Evolutionary conservation across 2,329 filamentous ascomycete species (phyloP).

Genomic region (Botrytis fabae): DNA sequence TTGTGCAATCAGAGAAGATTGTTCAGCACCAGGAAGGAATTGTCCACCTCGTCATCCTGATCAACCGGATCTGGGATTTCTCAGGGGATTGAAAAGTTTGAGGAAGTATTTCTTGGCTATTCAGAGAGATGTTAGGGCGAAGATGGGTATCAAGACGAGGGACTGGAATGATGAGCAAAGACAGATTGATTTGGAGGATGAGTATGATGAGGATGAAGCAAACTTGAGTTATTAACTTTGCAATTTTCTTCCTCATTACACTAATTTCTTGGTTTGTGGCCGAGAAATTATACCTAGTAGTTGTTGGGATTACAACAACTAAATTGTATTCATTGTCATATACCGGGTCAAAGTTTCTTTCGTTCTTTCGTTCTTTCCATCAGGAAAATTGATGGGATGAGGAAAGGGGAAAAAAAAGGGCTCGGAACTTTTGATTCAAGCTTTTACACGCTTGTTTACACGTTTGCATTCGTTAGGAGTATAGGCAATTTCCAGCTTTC

Average conservation of each 20-base stretch:
- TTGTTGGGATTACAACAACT: background rate
- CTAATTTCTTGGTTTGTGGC: background rate
- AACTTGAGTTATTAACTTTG: conserved; percentile 21
- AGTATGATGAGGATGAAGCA: conserved; percentile 18
- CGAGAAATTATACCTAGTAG: background rate
- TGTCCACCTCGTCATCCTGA: conserved; percentile 82
- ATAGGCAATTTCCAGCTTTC: conserved; percentile 2
- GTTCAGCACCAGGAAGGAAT: conserved; percentile 54
- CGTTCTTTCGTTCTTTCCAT: background rate
- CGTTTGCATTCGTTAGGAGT: conserved; percentile 16
- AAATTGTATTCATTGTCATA: background rate
- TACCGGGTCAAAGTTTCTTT: background rate
- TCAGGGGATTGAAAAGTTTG: conserved; percentile 78
- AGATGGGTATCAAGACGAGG: conserved; percentile 27
- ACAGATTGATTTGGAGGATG: conserved; percentile 13
- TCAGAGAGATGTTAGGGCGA: conserved; percentile 67
- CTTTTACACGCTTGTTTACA: background rate
- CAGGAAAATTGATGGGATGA: background rate
- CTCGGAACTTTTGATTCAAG: conserved; percentile 1
- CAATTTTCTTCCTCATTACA: background rate
- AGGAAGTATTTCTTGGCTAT: conserved; percentile 85
- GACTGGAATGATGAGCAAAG: conserved; percentile 18
- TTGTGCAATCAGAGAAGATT: conserved; percentile 85
- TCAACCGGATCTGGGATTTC: conserved; percentile 83
- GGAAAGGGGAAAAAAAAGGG: background rate